Conservation (phyloP, 768 basidiomycete genomes). For the Suillus hirtellus region DNA sequence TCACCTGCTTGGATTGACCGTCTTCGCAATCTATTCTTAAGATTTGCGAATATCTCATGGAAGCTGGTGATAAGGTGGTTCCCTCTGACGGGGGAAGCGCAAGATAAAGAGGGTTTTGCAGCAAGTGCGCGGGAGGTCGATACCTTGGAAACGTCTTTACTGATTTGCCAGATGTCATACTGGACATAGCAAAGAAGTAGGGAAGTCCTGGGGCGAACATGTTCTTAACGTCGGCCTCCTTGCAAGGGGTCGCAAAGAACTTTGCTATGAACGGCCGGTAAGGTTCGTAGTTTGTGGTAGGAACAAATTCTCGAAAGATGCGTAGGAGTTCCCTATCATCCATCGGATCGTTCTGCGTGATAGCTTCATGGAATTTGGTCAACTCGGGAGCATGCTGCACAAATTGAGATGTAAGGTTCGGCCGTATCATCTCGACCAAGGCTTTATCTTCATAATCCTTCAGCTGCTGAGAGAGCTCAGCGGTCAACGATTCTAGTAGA, state of each 20-base stretch:
- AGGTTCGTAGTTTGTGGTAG: constrained; percentile 23
- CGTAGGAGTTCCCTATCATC: constrained; percentile 15
- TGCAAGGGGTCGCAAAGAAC: constrained; percentile 12
- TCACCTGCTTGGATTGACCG: background rate
- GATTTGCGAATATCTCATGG: background rate
- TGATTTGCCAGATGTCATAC: constrained; percentile 22
- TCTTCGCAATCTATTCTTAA: background rate
- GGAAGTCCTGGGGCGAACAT: constrained; percentile 28
- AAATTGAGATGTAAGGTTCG: constrained; percentile 5
- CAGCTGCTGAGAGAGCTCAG: constrained; percentile 5
- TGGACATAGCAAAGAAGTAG: constrained; percentile 22
- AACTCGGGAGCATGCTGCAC: constrained; percentile 3
- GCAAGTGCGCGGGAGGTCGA: constrained; percentile 4
- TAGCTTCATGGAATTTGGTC: background rate
- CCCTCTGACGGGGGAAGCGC: background rate
- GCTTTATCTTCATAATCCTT: background rate
- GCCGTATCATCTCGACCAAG: constrained; percentile 3
- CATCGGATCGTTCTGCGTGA: background rate
- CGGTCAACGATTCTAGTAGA: background rate
- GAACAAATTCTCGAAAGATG: constrained; percentile 19
- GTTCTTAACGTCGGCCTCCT: constrained; percentile 19
- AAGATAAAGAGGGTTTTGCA: background rate
- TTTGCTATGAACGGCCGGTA: constrained; percentile 23
- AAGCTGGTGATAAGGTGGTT: background rate
- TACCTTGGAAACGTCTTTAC: constrained; percentile 27